Evolutionary conservation across 2,329 filamentous ascomycete genomes (phyloP), one percentile per base, ranked within the genome.

Genomic region (Akanthomyces muscarius): DNA sequence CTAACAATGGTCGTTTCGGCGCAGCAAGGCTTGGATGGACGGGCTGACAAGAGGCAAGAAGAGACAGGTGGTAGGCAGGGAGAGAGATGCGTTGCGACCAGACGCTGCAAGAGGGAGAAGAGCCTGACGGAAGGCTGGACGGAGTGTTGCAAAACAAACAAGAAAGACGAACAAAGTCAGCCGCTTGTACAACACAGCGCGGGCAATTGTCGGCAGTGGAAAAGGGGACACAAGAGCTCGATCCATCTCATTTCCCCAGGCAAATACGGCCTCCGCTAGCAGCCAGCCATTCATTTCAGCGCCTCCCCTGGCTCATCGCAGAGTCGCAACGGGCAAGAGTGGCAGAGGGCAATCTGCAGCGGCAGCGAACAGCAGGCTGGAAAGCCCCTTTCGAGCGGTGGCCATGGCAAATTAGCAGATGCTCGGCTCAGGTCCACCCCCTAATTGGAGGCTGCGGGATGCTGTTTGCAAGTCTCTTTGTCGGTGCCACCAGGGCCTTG

Each of bases 191-290:
- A 5, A 16, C 38, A 41, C 11, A 3, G 13, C 38, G 14, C 38
- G 33, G 8, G 7, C 38, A 38, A 23, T 38, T 23, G 13, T 6
- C 13, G 52, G 14, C 5, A 18, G 23, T 38, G 6, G 21, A 42
- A 60, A 48, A 42, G 57, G 47, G 36, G 57, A 60, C 36, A 60
- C 21, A 30, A 23, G 14, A 51, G 57, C 57, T 42, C 57, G 57
- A 60, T 60, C 57, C 57, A 60, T 60, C 57, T 60, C 57, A 60
- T 60, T 60, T 60, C 57, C 57, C 55, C 44, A 59, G 45, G 57
- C 57, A 51, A 60, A 60, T 60, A 44, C 57, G 36, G 38, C 56
- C 45, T 59, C 45, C 42, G 33, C 44, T 51, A 45, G 30, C 44
- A 38, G 33, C 55, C 55, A 50, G 44, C 57, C 57, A 60, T 60